These are phyloP conservation scores for Leishmania aethiopica DNA, from an alignment of 208 protist species.

Conservation along the genomic window DNA sequence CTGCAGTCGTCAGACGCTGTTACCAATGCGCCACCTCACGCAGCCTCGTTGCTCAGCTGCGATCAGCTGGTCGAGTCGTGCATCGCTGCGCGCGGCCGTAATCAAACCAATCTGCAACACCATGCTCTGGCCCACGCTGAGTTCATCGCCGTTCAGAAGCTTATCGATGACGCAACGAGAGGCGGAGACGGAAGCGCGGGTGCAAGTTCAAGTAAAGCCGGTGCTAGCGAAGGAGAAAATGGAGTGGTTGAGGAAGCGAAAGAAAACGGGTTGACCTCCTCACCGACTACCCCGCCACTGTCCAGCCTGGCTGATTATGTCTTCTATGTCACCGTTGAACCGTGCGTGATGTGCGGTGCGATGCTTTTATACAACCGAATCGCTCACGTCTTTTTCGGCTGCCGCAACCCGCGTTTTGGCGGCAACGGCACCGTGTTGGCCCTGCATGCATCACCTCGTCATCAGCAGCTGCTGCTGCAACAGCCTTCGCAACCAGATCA, in stretches of 20 bases:
- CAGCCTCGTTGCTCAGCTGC: neutral
- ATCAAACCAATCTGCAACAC: slow-evolving; percentile 87
- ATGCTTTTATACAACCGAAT: slow-evolving; percentile 85
- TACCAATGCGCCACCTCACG: neutral
- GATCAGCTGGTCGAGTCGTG: neutral
- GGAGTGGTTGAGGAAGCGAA: neutral
- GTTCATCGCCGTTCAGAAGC: slow-evolving; percentile 70
- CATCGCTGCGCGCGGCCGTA: slow-evolving; percentile 58
- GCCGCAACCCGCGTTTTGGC: slow-evolving; percentile 94
- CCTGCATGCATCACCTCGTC: slow-evolving; percentile 44
- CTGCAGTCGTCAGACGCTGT: neutral
- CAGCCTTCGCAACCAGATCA: neutral
- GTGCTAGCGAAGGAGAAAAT: neutral
- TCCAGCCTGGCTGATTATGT: slow-evolving; percentile 55
- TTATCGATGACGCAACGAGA: slow-evolving; percentile 21
- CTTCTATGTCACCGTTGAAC: slow-evolving; percentile 96
- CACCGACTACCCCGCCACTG: neutral
- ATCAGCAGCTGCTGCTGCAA: neutral
- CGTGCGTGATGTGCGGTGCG: slow-evolving; percentile 96
- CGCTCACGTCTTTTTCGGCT: slow-evolving; percentile 89
- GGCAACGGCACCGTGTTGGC: slow-evolving; percentile 92
- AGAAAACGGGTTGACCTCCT: neutral
- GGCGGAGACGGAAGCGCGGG: neutral
- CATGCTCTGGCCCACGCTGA: slow-evolving; percentile 94
- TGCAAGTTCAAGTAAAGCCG: neutral